Conservation (phyloP, 441 rosid species). For the Brassica hybrid region DNA sequence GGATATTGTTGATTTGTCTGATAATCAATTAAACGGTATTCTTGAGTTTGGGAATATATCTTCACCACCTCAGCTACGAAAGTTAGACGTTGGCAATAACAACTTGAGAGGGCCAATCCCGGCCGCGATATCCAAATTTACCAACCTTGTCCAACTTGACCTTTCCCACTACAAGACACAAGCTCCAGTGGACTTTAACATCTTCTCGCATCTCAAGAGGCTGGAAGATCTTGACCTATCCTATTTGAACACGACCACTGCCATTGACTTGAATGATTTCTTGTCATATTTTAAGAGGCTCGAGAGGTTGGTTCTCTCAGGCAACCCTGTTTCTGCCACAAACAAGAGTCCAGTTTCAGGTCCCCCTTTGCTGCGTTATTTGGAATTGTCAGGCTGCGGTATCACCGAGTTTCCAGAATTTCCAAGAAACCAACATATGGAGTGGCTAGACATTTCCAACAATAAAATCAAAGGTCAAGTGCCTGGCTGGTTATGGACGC, state of each 20-base stretch:
- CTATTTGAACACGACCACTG: background rate
- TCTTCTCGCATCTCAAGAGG: background rate
- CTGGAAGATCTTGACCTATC: background rate
- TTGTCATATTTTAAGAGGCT: background rate
- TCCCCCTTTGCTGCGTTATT: background rate
- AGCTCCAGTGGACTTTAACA: background rate
- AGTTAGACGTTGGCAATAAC: background rate
- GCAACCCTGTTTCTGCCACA: background rate
- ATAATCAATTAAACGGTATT: background rate
- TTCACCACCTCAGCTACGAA: background rate
- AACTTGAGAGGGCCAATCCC: background rate
- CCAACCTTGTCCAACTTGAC: background rate
- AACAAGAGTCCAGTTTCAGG: background rate
- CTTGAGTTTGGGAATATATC: background rate
- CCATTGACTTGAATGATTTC: background rate
- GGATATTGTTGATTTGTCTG: rapidly evolving
- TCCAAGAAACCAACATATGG: background rate
- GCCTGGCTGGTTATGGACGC: background rate
- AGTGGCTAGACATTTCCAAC: background rate
- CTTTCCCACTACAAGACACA: background rate
- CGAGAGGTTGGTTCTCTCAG: background rate
- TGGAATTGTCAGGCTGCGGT: background rate
- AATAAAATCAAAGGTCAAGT: background rate
- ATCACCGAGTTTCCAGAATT: background rate
- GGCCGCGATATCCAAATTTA: background rate